Conservation (phyloP, 1,139 yeast genomes). For the Eremothecium gossypii region DNA sequence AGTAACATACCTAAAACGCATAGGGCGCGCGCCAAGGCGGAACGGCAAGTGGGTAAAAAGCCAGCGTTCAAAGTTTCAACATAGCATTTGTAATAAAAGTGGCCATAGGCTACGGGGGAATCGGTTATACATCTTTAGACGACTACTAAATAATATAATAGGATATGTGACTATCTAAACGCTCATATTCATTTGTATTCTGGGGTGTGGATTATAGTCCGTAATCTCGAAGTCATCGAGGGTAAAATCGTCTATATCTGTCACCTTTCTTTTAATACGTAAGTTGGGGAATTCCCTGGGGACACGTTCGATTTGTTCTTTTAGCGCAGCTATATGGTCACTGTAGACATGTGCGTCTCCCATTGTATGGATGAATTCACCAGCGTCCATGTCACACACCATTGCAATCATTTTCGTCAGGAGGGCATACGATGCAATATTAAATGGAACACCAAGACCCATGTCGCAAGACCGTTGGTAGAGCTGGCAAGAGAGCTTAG, state of each 20-base stretch:
- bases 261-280: constrained; percentile 55
- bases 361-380: constrained; percentile 88
- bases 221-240: constrained; percentile 77
- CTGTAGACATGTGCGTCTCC: constrained; percentile 95
- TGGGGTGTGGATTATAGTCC: constrained; percentile 72
- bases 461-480: constrained; percentile 98
- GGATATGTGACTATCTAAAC: constrained; percentile 31
- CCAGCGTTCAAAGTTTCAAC: constrained; percentile 1
- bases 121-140: neutral
- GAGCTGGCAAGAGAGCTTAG: constrained; percentile 73
- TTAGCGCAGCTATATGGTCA: constrained; percentile 86
- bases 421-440: constrained; percentile 91
- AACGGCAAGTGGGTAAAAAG: constrained; percentile 3
- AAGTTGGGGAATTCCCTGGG: constrained; percentile 80
- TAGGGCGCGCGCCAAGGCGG: constrained; percentile 16
- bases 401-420: constrained; percentile 93
- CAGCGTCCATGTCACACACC: constrained; percentile 87
- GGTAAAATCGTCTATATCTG: constrained; percentile 73
- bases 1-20: constrained; percentile 20
- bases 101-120: neutral
- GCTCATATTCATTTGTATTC: constrained; percentile 81
- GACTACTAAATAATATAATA: neutral
- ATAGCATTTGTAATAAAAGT: neutral
- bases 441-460: constrained; percentile 98
- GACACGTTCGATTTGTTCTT: constrained; percentile 61